Conservation (phyloP, 2,329 filamentous ascomycete species). For the Hymenoscyphus linearis region DNA sequence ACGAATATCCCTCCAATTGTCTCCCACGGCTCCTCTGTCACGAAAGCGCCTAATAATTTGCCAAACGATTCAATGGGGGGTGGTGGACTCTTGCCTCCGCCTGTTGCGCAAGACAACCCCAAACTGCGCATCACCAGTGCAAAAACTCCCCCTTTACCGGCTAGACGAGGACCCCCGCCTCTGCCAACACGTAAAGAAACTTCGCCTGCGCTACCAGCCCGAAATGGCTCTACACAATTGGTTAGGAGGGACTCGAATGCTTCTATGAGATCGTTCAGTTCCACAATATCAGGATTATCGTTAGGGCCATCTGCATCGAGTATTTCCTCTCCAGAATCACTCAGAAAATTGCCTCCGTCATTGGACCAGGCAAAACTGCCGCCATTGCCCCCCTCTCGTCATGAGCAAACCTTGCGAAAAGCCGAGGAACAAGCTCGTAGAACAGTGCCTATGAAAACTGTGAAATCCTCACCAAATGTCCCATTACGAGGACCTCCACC, state of each 20-base stretch:
- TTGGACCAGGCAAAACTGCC: slow-evolving; percentile 53
- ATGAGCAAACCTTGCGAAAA: slow-evolving; percentile 45
- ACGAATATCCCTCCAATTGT: slow-evolving; percentile 33
- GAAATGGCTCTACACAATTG: slow-evolving; percentile 34
- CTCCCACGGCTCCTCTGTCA: slow-evolving; percentile 24
- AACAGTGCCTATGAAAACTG: slow-evolving; percentile 34
- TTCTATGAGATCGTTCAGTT: slow-evolving; percentile 51
- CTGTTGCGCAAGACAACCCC: slow-evolving; percentile 26
- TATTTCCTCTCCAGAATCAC: slow-evolving; percentile 38
- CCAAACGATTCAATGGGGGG: slow-evolving; percentile 20
- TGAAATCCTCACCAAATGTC: slow-evolving; percentile 37
- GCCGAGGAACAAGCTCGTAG: slow-evolving; percentile 37
- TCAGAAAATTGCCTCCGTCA: slow-evolving; percentile 50
- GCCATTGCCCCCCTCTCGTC: slow-evolving; percentile 49
- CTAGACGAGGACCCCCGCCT: slow-evolving; percentile 21
- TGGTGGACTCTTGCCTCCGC: slow-evolving; percentile 25
- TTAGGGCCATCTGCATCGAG: slow-evolving; percentile 41
- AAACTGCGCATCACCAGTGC: slow-evolving; percentile 7
- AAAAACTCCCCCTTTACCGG: slow-evolving; percentile 23
- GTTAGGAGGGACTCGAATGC: slow-evolving; percentile 49
- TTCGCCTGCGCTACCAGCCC: slow-evolving; percentile 23
- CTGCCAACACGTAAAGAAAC: slow-evolving; percentile 21
- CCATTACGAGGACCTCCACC: slow-evolving; percentile 24
- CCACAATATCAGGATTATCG: slow-evolving; percentile 48
- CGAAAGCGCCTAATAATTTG: slow-evolving; percentile 24